phyloP scores from a whole-genome alignment of 2,329 filamentous ascomycete species.

The Periconia digitata region DNA sequence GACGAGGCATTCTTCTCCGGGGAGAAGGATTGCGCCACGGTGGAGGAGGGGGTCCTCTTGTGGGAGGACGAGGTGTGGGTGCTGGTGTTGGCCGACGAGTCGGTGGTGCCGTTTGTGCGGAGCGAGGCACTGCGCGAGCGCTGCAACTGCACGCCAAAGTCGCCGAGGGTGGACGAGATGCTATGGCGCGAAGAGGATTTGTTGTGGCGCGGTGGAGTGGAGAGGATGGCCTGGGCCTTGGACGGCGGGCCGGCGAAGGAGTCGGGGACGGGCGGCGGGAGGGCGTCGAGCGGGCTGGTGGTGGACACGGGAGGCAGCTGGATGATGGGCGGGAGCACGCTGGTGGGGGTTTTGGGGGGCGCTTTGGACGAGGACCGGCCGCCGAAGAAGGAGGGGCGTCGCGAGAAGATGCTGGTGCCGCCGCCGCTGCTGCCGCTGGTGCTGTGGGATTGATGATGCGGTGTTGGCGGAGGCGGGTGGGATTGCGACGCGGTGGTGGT shows the following conservation, averaged over 20 bases:
- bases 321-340: slow-evolving; percentile 9
- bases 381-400: slow-evolving; percentile 37
- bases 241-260: slow-evolving; percentile 17
- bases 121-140: slow-evolving; percentile 45
- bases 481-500: not conserved
- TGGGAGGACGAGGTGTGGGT: slow-evolving; percentile 28
- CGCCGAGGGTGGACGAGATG: slow-evolving; percentile 39
- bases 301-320: slow-evolving; percentile 9
- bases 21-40: slow-evolving; percentile 38
- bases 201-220: slow-evolving; percentile 29
- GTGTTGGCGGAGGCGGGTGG: not conserved
- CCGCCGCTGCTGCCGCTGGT: slow-evolving; percentile 8
- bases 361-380: slow-evolving; percentile 16
- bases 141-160: slow-evolving; percentile 43
- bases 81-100: slow-evolving; percentile 16
- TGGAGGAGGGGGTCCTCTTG: slow-evolving; percentile 37
- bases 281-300: slow-evolving; percentile 4
- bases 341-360: slow-evolving; percentile 8
- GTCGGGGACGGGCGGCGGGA: slow-evolving; percentile 7
- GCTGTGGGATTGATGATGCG: slow-evolving; percentile 1
- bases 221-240: slow-evolving; percentile 11
- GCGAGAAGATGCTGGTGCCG: slow-evolving; percentile 28
- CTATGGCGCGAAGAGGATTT: slow-evolving; percentile 32
- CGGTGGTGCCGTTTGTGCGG: slow-evolving; percentile 38
- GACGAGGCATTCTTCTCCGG: slow-evolving; percentile 36